These are phyloP conservation scores for Fusarium tanahbumbuense DNA, from an alignment of 2,329 filamentous ascomycete species.

Conservation along the genomic window DNA sequence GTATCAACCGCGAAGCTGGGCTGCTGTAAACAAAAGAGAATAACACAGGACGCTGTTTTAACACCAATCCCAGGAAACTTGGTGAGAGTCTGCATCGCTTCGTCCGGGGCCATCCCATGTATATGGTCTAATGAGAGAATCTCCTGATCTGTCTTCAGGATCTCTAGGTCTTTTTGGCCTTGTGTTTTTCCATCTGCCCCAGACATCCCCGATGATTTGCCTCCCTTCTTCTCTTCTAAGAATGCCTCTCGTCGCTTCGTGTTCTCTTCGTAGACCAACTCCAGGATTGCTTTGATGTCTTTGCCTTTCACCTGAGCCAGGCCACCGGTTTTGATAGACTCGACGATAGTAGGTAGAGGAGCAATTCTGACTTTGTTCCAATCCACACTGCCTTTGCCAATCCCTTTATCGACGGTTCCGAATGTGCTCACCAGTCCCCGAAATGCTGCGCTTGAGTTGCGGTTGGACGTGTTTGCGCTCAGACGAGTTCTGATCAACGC, in stretches of 20 bases:
- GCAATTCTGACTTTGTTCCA: conserved; percentile 45
- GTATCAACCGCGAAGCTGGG: conserved; percentile 47
- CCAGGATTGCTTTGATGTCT: conserved; percentile 45
- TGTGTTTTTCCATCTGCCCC: conserved; percentile 42
- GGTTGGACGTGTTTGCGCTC: conserved; percentile 44
- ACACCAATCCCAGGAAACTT: conserved; percentile 47
- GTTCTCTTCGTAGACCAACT: conserved; percentile 45
- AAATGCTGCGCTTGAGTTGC: conserved; percentile 46
- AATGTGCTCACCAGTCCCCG: conserved; percentile 43
- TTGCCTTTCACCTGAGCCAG: conserved; percentile 44
- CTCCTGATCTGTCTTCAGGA: conserved; percentile 44
- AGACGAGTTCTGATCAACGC: conserved; percentile 45
- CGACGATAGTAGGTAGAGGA: conserved; percentile 61
- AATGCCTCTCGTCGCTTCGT: conserved; percentile 40
- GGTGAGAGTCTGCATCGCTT: conserved; percentile 45
- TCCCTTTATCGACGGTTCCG: conserved; percentile 40
- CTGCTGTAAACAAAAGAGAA: conserved; percentile 45
- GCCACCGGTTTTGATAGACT: conserved; percentile 68
- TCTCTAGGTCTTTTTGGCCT: conserved; percentile 45
- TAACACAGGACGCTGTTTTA: conserved; percentile 47
- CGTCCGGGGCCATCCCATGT: conserved; percentile 45
- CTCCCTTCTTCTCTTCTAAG: conserved; percentile 39
- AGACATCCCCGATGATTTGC: conserved; percentile 21
- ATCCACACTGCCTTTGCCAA: conserved; percentile 45
- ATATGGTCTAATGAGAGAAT: conserved; percentile 45